Conservation (phyloP, 106 monocot genomes). For the Acorus gramineus region DNA sequence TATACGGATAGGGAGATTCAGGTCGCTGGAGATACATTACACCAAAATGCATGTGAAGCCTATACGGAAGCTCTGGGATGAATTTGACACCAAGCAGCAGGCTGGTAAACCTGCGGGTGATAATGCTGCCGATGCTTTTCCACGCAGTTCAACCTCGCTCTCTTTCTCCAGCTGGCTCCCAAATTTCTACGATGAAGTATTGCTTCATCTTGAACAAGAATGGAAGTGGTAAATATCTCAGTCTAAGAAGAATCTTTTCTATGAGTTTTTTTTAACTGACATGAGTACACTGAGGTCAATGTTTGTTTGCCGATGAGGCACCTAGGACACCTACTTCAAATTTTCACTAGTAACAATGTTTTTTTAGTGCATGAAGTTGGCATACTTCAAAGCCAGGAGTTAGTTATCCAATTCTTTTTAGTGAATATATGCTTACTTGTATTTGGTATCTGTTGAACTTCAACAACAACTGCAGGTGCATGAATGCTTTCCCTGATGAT, state of each 20-base stretch:
- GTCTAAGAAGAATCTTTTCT: too few species aligned
- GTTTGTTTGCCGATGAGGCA: too few species aligned
- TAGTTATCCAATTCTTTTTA: too few species aligned
- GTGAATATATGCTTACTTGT: too few species aligned
- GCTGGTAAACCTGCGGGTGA: slow-evolving; percentile 41
- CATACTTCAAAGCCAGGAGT: too few species aligned
- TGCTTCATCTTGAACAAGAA: slow-evolving; percentile 94
- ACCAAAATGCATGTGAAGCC: slow-evolving; percentile 77
- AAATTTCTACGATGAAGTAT: slow-evolving; percentile 87
- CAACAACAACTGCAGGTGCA: slow-evolving; percentile 93
- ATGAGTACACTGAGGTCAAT: too few species aligned
- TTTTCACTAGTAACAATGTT: too few species aligned
- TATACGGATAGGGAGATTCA: slow-evolving; percentile 83
- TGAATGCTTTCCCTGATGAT: slow-evolving; percentile 91
- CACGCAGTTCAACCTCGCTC: slow-evolving; percentile 14
- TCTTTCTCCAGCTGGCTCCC: slow-evolving; percentile 91
- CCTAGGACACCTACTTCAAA: too few species aligned
- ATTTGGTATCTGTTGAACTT: too few species aligned
- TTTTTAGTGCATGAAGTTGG: too few species aligned
- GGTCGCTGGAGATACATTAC: slow-evolving; percentile 71
- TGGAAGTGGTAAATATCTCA: slow-evolving; percentile 99
- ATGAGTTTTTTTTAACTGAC: too few species aligned
- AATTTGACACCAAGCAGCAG: slow-evolving; percentile 59
- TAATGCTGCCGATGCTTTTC: slow-evolving; percentile 37
- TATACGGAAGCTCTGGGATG: slow-evolving; percentile 90